Evolutionary conservation across 805 yeast species (phyloP).

Genomic region (Candida parachauliodes): DNA sequence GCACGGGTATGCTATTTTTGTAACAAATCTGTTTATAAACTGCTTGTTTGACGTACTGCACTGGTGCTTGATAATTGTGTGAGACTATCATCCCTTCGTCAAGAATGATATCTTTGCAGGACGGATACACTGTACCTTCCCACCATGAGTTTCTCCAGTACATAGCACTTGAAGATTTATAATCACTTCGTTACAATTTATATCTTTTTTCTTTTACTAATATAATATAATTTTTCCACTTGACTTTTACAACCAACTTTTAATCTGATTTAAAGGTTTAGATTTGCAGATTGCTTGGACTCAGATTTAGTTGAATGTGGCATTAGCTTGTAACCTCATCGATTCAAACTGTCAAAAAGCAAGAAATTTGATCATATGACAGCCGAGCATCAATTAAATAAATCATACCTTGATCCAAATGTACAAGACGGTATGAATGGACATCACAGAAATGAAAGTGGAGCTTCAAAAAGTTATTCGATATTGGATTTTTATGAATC

Average conservation of each 20-base stretch:
- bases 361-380: too few species aligned
- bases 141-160: slow-evolving; percentile 31
- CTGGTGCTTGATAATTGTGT: slow-evolving; percentile 12
- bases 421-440: neutral
- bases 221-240: too few species aligned
- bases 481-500: slow-evolving; percentile 32
- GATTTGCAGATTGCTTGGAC: too few species aligned
- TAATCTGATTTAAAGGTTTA: too few species aligned
- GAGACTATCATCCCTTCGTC: slow-evolving; percentile 34
- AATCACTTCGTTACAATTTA: too few species aligned
- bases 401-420: slow-evolving; percentile 4
- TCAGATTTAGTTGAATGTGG: too few species aligned
- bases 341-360: too few species aligned
- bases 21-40: slow-evolving; percentile 31
- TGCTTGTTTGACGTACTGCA: slow-evolving; percentile 20
- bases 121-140: slow-evolving; percentile 21
- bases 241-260: too few species aligned
- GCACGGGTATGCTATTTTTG: slow-evolving; percentile 30
- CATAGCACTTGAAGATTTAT: too few species aligned
- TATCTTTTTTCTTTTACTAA: too few species aligned
- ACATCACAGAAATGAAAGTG: slow-evolving; percentile 30
- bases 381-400: neutral
- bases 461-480: slow-evolving; percentile 33
- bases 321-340: too few species aligned
- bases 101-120: slow-evolving; percentile 28